Percentiles rank a stretch among this genome's conserved stretches.
Conservation (phyloP, 305 asterid species). For the Vinca major region DNA sequence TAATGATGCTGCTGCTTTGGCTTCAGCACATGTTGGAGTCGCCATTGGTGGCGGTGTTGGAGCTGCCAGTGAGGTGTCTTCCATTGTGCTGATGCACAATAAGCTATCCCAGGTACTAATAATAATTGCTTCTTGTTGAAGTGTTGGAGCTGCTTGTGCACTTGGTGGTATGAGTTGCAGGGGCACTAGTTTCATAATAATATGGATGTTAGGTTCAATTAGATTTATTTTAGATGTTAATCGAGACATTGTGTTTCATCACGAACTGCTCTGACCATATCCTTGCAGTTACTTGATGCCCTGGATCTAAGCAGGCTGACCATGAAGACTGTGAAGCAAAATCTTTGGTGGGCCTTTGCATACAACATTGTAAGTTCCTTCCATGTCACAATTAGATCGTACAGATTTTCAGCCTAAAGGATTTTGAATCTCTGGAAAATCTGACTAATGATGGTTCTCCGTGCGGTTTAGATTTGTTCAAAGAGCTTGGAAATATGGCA, state of each 20-base stretch:
- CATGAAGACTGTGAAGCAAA: conserved; percentile 93
- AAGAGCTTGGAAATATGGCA: not conserved
- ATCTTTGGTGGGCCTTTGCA: conserved; percentile 99
- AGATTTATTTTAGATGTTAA: not conserved
- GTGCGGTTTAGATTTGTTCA: conserved; percentile 5
- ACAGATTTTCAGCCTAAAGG: not conserved
- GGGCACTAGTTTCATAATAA: not conserved
- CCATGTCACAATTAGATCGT: conserved; percentile 8
- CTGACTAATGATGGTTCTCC: not conserved
- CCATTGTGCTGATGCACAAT: conserved; percentile 89
- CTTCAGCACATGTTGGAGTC: conserved; percentile 85
- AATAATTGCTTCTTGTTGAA: not conserved
- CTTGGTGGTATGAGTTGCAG: conserved; percentile 5
- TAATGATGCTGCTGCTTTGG: conserved; percentile 96
- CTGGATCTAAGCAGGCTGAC: conserved; percentile 93
- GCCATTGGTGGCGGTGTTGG: conserved; percentile 95
- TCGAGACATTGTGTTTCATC: not conserved
- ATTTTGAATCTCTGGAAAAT: not conserved
- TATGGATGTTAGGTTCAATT: not conserved
- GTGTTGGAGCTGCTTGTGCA: conserved; percentile 1
- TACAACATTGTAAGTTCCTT: conserved; percentile 78
- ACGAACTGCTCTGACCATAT: conserved; percentile 5
- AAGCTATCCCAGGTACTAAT: conserved; percentile 65
- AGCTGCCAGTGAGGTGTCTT: conserved; percentile 96
- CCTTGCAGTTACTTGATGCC: conserved; percentile 78